Evolutionary conservation across 169 alveolate species (phyloP).

Genomic region (Babesia microti): DNA sequence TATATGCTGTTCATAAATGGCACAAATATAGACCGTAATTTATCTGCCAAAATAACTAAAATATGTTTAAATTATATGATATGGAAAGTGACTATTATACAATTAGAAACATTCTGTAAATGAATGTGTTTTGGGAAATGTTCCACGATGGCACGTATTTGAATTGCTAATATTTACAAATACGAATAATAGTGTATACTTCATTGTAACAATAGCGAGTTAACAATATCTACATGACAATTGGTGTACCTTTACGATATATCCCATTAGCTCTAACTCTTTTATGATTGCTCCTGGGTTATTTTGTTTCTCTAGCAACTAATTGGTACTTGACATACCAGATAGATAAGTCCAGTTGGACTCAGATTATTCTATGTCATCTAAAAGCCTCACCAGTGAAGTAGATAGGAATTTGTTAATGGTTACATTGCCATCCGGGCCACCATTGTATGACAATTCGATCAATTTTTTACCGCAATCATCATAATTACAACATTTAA

Average conservation of each 20-base stretch:
- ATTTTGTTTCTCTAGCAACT: not conserved
- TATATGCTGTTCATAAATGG: no score
- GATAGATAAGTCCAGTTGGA: conserved; percentile 19
- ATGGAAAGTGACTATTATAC: no score
- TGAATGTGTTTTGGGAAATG: no score
- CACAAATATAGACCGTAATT: no score
- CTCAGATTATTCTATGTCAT: conserved; percentile 12
- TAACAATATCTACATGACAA: not conserved
- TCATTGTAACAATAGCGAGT: no score
- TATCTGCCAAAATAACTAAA: no score
- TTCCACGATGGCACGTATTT: no score
- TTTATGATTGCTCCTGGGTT: not conserved
- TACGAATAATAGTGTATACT: no score
- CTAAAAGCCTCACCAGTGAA: conserved; percentile 7
- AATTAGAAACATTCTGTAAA: no score
- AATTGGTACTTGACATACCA: conserved; percentile 12
- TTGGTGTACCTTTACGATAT: not conserved
- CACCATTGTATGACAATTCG: conserved; percentile 45
- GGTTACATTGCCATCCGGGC: conserved; percentile 28
- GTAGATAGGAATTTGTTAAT: conserved; percentile 18
- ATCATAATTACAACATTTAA: not conserved
- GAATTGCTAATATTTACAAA: no score
- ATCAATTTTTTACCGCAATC: not conserved
- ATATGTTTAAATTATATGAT: no score
- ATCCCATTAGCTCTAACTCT: not conserved